A percentile compares a stretch with the other conserved stretches of the same genome.
Evolutionary conservation across 192 early-diverging fungal species (phyloP).

Genomic region (Rhizophagus clarus): DNA sequence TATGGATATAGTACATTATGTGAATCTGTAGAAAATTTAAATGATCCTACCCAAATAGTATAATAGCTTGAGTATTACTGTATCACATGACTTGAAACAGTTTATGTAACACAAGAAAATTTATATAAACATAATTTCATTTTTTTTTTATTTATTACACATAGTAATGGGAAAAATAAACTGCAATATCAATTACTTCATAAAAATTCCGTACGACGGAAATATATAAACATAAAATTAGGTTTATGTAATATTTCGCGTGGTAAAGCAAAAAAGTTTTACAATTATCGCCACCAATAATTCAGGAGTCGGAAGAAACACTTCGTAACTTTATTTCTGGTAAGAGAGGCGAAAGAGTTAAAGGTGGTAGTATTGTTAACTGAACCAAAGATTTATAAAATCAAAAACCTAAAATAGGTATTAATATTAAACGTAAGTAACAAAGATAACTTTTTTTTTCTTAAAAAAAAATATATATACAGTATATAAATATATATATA

Average conservation of each 20-base stretch:
- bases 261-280: not conserved
- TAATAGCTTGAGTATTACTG: not conserved
- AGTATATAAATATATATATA: no score
- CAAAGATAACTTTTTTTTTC: no score
- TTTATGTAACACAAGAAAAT: not conserved
- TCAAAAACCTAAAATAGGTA: not conserved
- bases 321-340: not conserved
- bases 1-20: slow-evolving; percentile 29
- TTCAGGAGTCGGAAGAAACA: not conserved
- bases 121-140: not conserved
- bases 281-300: not conserved
- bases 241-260: not conserved
- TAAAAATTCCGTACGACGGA: not conserved
- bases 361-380: not conserved
- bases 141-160: no score
- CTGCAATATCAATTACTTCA: not conserved
- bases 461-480: no score
- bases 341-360: no score
- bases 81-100: not conserved
- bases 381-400: not conserved
- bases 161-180: not conserved
- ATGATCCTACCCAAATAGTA: not conserved
- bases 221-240: not conserved
- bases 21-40: slow-evolving; percentile 27
- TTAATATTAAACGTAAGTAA: not conserved